phyloP scores from a whole-genome alignment of 2,329 filamentous ascomycete genomes.

The Pestalotiopsis fici region DNA sequence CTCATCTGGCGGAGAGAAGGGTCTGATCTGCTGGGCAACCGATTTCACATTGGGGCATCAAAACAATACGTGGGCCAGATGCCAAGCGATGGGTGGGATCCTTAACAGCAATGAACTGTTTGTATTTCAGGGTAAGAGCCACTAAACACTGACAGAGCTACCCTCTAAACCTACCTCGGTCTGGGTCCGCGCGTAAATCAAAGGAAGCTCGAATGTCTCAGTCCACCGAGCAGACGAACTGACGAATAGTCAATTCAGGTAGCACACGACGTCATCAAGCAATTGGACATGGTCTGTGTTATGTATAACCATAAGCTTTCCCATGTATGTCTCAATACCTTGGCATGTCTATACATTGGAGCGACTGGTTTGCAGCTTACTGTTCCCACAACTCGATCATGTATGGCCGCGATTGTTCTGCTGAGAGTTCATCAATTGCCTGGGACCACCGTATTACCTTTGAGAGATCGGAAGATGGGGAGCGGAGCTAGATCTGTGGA shows the following conservation, averaged over 20 bases:
- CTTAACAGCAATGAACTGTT: not conserved
- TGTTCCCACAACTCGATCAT: not conserved
- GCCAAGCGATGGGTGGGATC: too few species aligned
- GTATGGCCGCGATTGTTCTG: not conserved
- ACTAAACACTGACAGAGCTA: not conserved
- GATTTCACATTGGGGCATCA: not conserved
- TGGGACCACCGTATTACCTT: not conserved
- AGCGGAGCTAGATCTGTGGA: not conserved
- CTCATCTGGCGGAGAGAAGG: not conserved
- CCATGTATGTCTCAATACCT: not conserved
- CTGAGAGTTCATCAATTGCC: not conserved
- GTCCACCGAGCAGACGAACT: not conserved
- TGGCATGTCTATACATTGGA: not conserved
- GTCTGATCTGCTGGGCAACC: not conserved
- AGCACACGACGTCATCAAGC: not conserved
- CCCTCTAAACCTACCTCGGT: not conserved
- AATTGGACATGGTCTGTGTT: not conserved
- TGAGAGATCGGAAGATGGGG: not conserved
- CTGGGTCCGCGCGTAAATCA: not conserved
- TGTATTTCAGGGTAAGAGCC: not conserved
- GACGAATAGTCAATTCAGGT: not conserved
- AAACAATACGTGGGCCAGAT: too few species aligned
- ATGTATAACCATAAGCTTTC: not conserved
- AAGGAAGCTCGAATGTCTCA: not conserved
- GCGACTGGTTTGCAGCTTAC: not conserved